These are phyloP conservation scores for Arabis hirsuta DNA, from an alignment of 345 rosid genomes.

Conservation along the genomic window DNA sequence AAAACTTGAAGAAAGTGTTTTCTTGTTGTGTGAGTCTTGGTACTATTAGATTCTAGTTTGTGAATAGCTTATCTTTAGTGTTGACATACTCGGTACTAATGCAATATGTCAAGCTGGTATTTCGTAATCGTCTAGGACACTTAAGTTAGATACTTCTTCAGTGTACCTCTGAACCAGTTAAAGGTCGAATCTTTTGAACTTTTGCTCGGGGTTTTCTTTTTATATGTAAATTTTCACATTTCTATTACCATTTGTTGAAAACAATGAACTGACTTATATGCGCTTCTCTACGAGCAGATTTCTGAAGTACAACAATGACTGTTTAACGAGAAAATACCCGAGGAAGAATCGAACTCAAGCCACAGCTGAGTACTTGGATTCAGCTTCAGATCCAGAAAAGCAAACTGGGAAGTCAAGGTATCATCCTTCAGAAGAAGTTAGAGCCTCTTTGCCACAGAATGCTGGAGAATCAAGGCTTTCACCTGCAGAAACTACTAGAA, in stretches of 20 bases:
- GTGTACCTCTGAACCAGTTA: background rate
- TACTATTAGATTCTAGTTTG: constrained; percentile 3
- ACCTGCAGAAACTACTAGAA: constrained; percentile 77
- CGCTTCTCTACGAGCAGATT: constrained; percentile 51
- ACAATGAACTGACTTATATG: constrained; percentile 11
- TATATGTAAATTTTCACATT: constrained; percentile 8
- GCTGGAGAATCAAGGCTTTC: constrained; percentile 61
- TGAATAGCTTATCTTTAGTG: background rate
- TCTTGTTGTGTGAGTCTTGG: background rate
- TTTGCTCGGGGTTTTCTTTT: background rate
- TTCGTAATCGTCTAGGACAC: background rate
- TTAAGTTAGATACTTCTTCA: background rate
- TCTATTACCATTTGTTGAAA: background rate
- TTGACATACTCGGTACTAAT: background rate
- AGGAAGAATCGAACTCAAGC: constrained; percentile 65
- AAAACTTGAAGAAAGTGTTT: background rate
- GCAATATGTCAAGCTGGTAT: background rate
- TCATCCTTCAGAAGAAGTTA: constrained; percentile 89
- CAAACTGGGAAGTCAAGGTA: constrained; percentile 54
- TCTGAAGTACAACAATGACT: constrained; percentile 47
- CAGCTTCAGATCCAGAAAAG: constrained; percentile 66
- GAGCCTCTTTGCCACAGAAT: constrained; percentile 49
- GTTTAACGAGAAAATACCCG: constrained; percentile 45
- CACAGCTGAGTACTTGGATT: constrained; percentile 59
- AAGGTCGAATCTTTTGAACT: constrained; percentile 3